Conservation (phyloP, 2,329 filamentous ascomycete genomes). For the Talaromyces sp. region DNA sequence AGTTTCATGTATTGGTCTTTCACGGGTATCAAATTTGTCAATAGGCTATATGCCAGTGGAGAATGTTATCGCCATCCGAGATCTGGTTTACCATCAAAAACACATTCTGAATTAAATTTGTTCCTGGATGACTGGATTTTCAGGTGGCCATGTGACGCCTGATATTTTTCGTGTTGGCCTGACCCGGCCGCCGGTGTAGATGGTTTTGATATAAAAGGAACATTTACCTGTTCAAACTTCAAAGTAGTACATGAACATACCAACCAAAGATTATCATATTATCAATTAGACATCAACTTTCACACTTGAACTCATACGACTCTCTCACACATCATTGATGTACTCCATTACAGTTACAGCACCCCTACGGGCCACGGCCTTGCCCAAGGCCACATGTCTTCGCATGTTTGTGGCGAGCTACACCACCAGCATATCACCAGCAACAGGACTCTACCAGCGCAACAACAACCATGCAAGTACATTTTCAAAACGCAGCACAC, state of each 20-base stretch:
- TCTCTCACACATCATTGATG: constrained; percentile 16
- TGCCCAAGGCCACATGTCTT: constrained; percentile 18
- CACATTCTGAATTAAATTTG: background rate
- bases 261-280: background rate
- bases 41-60: constrained; percentile 3
- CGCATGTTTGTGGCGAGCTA: constrained; percentile 13
- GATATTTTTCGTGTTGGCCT: constrained; percentile 1
- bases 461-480: constrained; percentile 11
- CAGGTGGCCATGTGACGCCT: constrained; percentile 1
- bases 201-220: constrained; percentile 1
- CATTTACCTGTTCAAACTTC: background rate
- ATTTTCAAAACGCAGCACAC: constrained; percentile 9
- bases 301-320: background rate
- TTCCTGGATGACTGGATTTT: background rate
- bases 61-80: background rate
- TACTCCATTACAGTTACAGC: constrained; percentile 21
- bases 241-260: background rate
- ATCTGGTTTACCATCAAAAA: background rate
- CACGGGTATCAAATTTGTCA: background rate
- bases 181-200: background rate
- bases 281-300: background rate
- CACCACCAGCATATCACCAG: constrained; percentile 13
- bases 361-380: constrained; percentile 22
- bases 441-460: background rate
- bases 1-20: background rate